A percentile compares a stretch with the other conserved stretches of the same genome.
Conservation (phyloP, 768 basidiomycete species). For the Gymnopilus dilepis region DNA sequence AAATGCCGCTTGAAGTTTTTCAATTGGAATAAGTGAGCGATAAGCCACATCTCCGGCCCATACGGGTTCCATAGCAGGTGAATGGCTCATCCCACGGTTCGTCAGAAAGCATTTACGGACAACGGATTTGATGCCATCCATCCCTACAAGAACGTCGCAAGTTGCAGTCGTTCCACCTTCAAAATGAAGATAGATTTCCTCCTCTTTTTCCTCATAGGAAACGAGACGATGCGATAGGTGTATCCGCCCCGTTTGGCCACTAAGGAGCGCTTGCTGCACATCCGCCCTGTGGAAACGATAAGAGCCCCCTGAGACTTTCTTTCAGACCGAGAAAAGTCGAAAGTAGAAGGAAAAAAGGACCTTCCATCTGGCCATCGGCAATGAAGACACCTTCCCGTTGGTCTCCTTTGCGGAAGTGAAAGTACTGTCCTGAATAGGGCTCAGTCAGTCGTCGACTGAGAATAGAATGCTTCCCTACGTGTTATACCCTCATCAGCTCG, state of each 20-base stretch:
- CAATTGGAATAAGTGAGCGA: slow-evolving; percentile 38
- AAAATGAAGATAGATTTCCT: slow-evolving; percentile 39
- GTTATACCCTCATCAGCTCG: slow-evolving; percentile 17
- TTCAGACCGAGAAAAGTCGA: background rate
- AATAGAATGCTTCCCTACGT: slow-evolving; percentile 5
- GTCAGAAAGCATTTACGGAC: slow-evolving; percentile 26
- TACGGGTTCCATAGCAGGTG: slow-evolving; percentile 36
- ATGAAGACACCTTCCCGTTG: slow-evolving; percentile 36
- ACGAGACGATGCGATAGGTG: slow-evolving; percentile 42
- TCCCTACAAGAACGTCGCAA: slow-evolving; percentile 47
- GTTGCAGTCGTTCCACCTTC: slow-evolving; percentile 38
- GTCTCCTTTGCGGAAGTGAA: slow-evolving; percentile 39
- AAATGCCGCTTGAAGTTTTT: slow-evolving; percentile 29
- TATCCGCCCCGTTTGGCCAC: slow-evolving; percentile 34
- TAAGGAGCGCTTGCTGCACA: slow-evolving; percentile 38
- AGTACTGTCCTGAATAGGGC: slow-evolving; percentile 17
- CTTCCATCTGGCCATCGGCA: slow-evolving; percentile 27
- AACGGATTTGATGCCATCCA: slow-evolving; percentile 48
- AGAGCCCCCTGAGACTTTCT: slow-evolving; percentile 28
- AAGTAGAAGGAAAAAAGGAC: slow-evolving; percentile 15
- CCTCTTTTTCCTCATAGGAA: slow-evolving; percentile 33
- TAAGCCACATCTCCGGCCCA: slow-evolving; percentile 47
- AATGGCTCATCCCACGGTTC: slow-evolving; percentile 16
- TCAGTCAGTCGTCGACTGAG: background rate
- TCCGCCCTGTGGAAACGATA: slow-evolving; percentile 43